Conservation (phyloP, 805 yeast species). For the Candida maesae region DNA sequence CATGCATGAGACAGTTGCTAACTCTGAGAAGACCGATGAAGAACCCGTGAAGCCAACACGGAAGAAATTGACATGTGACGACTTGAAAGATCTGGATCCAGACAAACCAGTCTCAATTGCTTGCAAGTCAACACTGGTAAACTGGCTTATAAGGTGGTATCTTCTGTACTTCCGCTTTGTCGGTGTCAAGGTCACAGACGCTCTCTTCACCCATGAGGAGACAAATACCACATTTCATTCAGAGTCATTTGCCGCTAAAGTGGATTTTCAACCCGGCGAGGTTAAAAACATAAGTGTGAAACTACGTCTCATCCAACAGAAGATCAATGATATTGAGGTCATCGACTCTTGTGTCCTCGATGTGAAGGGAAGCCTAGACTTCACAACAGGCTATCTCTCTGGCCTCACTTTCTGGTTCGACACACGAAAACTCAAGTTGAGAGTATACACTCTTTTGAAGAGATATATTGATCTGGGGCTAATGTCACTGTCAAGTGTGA, state of each 20-base stretch:
- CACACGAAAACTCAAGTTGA: slow-evolving; percentile 17
- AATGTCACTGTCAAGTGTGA: neutral
- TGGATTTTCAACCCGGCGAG: slow-evolving; percentile 12
- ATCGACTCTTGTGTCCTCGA: slow-evolving; percentile 22
- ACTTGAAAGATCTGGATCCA: slow-evolving; percentile 11
- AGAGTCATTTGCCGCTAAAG: slow-evolving; percentile 14
- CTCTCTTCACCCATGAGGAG: slow-evolving; percentile 14
- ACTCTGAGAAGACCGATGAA: neutral
- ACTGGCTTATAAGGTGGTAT: slow-evolving; percentile 13
- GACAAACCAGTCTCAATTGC: slow-evolving; percentile 18
- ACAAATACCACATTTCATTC: slow-evolving; percentile 10
- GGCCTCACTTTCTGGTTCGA: slow-evolving; percentile 16
- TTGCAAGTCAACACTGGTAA: slow-evolving; percentile 7
- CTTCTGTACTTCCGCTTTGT: slow-evolving; percentile 25
- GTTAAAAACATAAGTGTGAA: slow-evolving; percentile 11
- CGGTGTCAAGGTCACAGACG: slow-evolving; percentile 18
- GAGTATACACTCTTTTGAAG: slow-evolving; percentile 14
- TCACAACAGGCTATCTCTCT: slow-evolving; percentile 19
- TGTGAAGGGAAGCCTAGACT: slow-evolving; percentile 15
- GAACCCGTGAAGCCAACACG: neutral
- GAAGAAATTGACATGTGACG: slow-evolving; percentile 6
- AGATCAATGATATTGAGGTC: slow-evolving; percentile 17
- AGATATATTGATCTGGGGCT: slow-evolving; percentile 2
- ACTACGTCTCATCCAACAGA: slow-evolving; percentile 17
- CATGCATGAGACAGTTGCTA: slow-evolving; percentile 1